A percentile compares a stretch with the other conserved stretches of the same genome.
phyloP scores from a whole-genome alignment of 2,329 filamentous ascomycete genomes.

The Fusarium cyanostomum region DNA sequence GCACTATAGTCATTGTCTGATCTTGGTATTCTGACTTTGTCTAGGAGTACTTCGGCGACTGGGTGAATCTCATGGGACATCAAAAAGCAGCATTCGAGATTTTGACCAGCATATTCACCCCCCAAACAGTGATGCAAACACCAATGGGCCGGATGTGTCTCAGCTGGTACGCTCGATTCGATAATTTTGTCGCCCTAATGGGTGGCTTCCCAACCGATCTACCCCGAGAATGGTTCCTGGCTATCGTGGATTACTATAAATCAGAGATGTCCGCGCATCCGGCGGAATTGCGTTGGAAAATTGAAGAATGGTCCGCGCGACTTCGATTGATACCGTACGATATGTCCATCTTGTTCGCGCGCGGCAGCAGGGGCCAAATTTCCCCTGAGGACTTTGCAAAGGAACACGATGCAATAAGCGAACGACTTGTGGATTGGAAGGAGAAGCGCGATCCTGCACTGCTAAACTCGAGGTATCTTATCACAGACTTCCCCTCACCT shows the following conservation, averaged over 20 bases:
- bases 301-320: constrained; percentile 72
- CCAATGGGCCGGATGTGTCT: constrained; percentile 77
- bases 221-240: constrained; percentile 79
- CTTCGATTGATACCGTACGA: constrained; percentile 81
- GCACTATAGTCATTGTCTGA: constrained; percentile 10
- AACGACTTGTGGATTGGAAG: constrained; percentile 60
- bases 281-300: constrained; percentile 69
- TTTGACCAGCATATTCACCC: constrained; percentile 79
- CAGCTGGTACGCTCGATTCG: constrained; percentile 91
- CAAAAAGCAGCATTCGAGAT: constrained; percentile 89
- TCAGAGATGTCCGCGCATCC: constrained; percentile 68
- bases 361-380: constrained; percentile 71
- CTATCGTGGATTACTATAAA: constrained; percentile 69
- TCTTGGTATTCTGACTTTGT: constrained; percentile 15
- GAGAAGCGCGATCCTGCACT: constrained; percentile 68
- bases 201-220: constrained; percentile 80
- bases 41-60: constrained; percentile 94
- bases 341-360: constrained; percentile 80
- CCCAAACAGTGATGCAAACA: constrained; percentile 76
- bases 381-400: constrained; percentile 69
- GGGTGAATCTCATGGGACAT: constrained; percentile 92
- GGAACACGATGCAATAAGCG: constrained; percentile 66
- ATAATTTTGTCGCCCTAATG: constrained; percentile 84
- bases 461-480: constrained; percentile 67
- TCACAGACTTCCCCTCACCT: constrained; percentile 69